Evolutionary conservation across 106 monocot genomes (phyloP), one percentile per base, ranked within the genome.

Genomic region (Vanilla planifolia): DNA sequence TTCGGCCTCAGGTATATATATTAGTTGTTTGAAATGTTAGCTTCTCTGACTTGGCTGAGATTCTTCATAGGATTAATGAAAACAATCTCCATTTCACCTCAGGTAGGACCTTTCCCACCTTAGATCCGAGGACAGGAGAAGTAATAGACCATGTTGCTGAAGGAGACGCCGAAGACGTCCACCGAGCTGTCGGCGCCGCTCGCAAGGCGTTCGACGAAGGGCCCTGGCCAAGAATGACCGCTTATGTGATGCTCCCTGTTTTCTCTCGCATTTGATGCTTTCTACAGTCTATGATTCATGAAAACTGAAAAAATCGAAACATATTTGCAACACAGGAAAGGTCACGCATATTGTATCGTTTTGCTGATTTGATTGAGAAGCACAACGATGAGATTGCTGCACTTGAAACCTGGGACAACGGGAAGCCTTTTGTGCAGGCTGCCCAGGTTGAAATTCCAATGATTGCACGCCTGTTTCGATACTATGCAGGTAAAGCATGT

Each of bases 201-300:
- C 82, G 93, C 60, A 85, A 94, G 79, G 93, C 93, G 0, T 94
- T 94, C 51, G 93, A 94, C 67, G 79, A 89, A 70, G 93, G 93
- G 25, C 93, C 89, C 17, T 94, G 93, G 93, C 85, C 85, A 24
- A 94, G 55, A 67, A 89, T 94, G 89, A 68, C 88, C 39, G 82
- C 70, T 28, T 94, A 94, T 80, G 93, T 89, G 82, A 75, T 33
- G 13, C 52, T 35, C 70, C 60, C 0, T 48, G 21, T 2, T 25
- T 17, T 7, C 44, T 48, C 4, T 5, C 34, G 14, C 21, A 8
- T 8, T 59, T 59, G 1, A 20, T 59, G 33, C 4, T 21, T 5
- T 1, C 32, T 32, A 6, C 17, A 5, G 16, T 2, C 2, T 33
- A 33, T 21, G 20, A 7, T 24, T 51, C 7, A 6, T 13, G 6